phyloP scores from a whole-genome alignment of 176 grass and related monocot genomes.

The Oryza longistaminata region DNA sequence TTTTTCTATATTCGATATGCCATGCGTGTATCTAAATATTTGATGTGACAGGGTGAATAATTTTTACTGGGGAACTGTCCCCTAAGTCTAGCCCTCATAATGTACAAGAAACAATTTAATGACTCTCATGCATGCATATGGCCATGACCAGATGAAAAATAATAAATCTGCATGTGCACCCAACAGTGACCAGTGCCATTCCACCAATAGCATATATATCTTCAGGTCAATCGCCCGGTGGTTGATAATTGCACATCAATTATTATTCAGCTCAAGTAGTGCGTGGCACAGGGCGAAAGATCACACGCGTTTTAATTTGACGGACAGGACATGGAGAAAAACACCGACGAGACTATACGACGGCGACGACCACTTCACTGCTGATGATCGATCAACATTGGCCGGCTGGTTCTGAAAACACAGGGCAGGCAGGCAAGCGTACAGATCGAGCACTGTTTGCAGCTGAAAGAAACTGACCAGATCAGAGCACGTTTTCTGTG shows the following conservation, averaged over 20 bases:
- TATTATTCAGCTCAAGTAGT: not conserved
- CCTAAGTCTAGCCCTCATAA: not conserved
- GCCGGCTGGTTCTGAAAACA: too few species aligned
- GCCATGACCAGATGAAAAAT: too few species aligned
- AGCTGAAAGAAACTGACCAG: not conserved
- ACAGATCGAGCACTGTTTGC: not conserved
- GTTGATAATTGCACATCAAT: conserved; percentile 1
- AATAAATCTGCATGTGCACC: not conserved
- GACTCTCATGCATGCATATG: not conserved
- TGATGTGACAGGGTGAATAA: too few species aligned
- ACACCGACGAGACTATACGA: not conserved
- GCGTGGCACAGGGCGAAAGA: not conserved
- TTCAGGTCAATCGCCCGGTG: not conserved
- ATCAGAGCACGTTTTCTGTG: not conserved
- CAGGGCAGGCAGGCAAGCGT: not conserved
- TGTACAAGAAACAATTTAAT: not conserved
- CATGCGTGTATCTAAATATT: too few species aligned
- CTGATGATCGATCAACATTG: not conserved
- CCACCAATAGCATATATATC: not conserved
- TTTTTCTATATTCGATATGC: too few species aligned
- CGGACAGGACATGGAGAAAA: not conserved
- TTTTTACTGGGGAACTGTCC: too few species aligned
- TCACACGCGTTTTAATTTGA: conserved; percentile 6
- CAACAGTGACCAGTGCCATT: not conserved
- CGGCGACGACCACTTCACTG: not conserved